phyloP scores from a whole-genome alignment of 345 rosid species.

The Arabis alpina region DNA sequence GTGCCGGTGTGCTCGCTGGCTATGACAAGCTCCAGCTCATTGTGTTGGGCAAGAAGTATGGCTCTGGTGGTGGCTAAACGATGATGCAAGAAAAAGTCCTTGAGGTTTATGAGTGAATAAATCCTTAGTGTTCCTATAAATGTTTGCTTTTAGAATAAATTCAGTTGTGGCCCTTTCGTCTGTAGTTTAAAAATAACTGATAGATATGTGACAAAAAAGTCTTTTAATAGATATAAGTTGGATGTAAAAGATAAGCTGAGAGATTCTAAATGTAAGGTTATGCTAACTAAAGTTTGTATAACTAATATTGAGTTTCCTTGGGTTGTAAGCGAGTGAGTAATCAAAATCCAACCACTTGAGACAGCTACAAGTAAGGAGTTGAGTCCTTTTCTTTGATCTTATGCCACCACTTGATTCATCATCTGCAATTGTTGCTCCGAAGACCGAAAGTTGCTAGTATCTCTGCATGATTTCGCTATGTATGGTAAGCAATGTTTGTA shows the following conservation, averaged over 20 bases:
- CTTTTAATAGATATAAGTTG: no score
- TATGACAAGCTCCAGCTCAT: slow-evolving; percentile 86
- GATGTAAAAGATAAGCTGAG: no score
- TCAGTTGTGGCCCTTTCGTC: neutral
- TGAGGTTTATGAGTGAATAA: no score
- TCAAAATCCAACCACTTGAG: slow-evolving; percentile 47
- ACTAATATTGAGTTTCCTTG: slow-evolving; percentile 29
- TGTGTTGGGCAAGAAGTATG: slow-evolving; percentile 82
- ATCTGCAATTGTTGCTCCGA: slow-evolving; percentile 46
- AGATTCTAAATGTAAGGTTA: neutral
- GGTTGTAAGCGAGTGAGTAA: slow-evolving; percentile 33
- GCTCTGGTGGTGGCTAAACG: slow-evolving; percentile 70
- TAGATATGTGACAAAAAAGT: no score
- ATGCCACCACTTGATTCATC: slow-evolving; percentile 42
- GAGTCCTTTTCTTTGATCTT: slow-evolving; percentile 55
- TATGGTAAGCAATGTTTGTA: no score
- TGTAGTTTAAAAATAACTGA: no score
- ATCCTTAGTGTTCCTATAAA: slow-evolving; percentile 1
- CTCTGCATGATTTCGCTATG: slow-evolving; percentile 3
- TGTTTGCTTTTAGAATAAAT: slow-evolving; percentile 8
- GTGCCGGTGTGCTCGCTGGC: slow-evolving; percentile 94
- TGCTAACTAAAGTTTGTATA: slow-evolving; percentile 5
- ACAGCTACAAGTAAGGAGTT: slow-evolving; percentile 76
- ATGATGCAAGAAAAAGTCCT: slow-evolving; percentile 9
- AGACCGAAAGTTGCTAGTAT: slow-evolving; percentile 40